phyloP scores from a whole-genome alignment of 2,329 filamentous ascomycete genomes.

The Xylaria polymorpha region DNA sequence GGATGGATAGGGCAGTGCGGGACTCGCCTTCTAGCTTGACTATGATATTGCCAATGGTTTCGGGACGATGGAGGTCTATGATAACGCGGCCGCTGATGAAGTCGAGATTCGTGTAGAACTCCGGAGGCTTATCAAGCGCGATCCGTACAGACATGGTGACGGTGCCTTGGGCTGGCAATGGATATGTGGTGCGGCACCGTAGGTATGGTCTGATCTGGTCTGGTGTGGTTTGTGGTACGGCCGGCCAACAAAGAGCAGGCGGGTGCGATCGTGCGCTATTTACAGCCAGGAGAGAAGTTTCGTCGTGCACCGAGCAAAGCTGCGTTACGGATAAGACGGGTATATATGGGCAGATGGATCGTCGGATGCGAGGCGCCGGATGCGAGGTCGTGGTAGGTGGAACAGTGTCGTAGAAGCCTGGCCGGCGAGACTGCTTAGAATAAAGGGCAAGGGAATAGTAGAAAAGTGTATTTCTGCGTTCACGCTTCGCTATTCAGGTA shows the following conservation, averaged over 20 bases:
- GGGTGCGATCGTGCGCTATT: not conserved
- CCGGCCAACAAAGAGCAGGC: not conserved
- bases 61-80: slow-evolving; percentile 70
- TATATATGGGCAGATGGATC: slow-evolving; percentile 7
- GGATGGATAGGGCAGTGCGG: slow-evolving; percentile 70
- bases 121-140: slow-evolving; percentile 72
- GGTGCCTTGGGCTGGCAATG: not conserved
- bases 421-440: not conserved
- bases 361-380: no score
- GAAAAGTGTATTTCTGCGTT: not conserved
- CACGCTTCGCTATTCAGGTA: not conserved
- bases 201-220: not conserved
- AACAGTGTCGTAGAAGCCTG: not conserved
- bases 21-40: slow-evolving; percentile 88
- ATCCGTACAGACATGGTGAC: slow-evolving; percentile 73
- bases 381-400: not conserved
- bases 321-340: slow-evolving; percentile 14
- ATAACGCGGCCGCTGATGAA: slow-evolving; percentile 72
- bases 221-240: not conserved
- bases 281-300: not conserved
- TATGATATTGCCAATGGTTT: slow-evolving; percentile 77
- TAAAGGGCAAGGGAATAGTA: not conserved
- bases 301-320: not conserved
- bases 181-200: not conserved
- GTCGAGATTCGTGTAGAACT: slow-evolving; percentile 85